Evolutionary conservation across 257 asterid genomes (phyloP).

Genomic region (Paulownia fortunei): DNA sequence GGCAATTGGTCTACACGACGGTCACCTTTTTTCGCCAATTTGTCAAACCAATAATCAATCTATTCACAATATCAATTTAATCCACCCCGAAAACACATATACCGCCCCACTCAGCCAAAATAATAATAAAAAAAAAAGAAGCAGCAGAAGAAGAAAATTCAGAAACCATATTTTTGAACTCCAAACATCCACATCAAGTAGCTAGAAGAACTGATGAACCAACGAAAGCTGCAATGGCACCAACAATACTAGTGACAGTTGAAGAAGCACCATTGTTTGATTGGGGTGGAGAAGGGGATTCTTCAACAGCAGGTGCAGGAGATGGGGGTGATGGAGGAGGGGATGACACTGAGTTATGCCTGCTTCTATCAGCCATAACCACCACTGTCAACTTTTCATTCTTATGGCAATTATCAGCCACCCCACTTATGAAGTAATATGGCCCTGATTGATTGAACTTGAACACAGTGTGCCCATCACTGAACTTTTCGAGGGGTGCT

Average conservation of each 20-base stretch:
- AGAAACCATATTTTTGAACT: conserved; percentile 1
- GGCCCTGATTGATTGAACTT: conserved; percentile 63
- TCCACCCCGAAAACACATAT: no score
- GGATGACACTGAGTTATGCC: conserved; percentile 14
- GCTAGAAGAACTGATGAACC: conserved; percentile 48
- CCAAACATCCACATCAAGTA: conserved; percentile 41
- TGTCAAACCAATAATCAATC: conserved; percentile 31
- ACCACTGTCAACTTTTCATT: conserved; percentile 64
- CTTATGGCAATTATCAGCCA: conserved; percentile 65
- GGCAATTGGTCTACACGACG: conserved; percentile 21
- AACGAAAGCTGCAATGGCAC: conserved; percentile 46
- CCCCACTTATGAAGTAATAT: conserved; percentile 80
- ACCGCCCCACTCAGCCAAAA: no score
- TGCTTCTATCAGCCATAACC: conserved; percentile 76
- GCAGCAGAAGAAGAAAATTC: no score
- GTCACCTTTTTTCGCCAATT: conserved; percentile 47
- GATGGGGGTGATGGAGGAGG: conserved; percentile 61
- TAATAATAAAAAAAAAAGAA: conserved; percentile 27
- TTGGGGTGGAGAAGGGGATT: conserved; percentile 56
- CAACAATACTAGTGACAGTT: conserved; percentile 33
- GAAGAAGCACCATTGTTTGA: conserved; percentile 52
- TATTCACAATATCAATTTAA: conserved; percentile 27
- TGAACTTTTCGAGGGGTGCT: conserved; percentile 50
- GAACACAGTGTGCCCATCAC: conserved; percentile 60
- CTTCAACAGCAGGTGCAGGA: conserved; percentile 48